A percentile compares a stretch with the other conserved stretches of the same genome.
Conservation (phyloP, 2,329 filamentous ascomycete species). For the Arthrinium phaeospermum region DNA sequence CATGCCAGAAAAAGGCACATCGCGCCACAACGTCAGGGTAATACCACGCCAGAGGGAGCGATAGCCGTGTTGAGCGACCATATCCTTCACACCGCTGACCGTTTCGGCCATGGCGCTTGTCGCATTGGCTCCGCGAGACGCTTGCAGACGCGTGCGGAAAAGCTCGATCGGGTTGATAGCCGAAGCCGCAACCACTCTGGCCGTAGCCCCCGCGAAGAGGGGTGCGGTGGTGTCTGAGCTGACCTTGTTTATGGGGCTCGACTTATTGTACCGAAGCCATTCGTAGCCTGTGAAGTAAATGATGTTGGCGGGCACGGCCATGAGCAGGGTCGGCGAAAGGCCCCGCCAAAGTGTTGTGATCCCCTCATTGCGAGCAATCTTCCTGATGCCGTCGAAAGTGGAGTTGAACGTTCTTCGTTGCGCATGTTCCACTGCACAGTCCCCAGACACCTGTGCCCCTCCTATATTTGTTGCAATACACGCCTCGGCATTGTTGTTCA, state of each 20-base stretch:
- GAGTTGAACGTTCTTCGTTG: conserved; percentile 85
- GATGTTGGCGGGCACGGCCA: conserved; percentile 94
- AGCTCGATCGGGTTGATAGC: conserved; percentile 92
- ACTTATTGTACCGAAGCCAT: conserved; percentile 78
- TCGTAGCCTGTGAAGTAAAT: conserved; percentile 99
- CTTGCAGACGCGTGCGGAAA: conserved; percentile 90
- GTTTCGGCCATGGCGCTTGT: conserved; percentile 81
- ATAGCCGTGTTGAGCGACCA: conserved; percentile 81
- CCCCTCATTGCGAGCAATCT: conserved; percentile 95
- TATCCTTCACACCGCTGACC: conserved; percentile 74
- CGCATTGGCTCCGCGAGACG: conserved; percentile 62
- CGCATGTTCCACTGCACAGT: conserved; percentile 87
- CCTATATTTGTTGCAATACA: conserved; percentile 73
- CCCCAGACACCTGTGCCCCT: conserved; percentile 54
- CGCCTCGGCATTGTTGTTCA: conserved; percentile 81
- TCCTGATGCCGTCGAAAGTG: conserved; percentile 88
- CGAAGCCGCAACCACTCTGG: conserved; percentile 80
- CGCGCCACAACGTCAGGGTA: conserved; percentile 90
- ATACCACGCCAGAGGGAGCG: conserved; percentile 88
- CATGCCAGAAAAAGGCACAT: conserved; percentile 94
- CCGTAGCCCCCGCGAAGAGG: conserved; percentile 77
- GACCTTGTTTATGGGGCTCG: conserved; percentile 71
- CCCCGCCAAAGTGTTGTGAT: conserved; percentile 87
- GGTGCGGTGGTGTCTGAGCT: conserved; percentile 77
- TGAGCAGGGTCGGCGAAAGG: conserved; percentile 89